Evolutionary conservation across 441 rosid genomes (phyloP).

Genomic region (Syzygium malaccense): DNA sequence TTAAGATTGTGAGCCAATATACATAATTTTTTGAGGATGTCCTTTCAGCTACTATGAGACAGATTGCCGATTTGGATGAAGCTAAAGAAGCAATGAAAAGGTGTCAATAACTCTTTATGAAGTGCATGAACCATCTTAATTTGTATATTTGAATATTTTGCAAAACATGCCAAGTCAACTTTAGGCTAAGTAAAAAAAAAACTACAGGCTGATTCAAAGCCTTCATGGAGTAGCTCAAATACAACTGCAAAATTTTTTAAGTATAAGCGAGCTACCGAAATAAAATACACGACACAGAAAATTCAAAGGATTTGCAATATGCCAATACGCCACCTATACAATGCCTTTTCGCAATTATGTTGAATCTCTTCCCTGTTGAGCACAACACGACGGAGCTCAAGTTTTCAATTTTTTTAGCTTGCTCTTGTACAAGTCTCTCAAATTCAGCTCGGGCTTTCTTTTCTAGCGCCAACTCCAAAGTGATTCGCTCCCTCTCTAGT

Average conservation of each 20-base stretch:
- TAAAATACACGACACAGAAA: background rate
- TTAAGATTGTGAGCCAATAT: too few relatives aligned
- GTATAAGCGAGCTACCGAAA: background rate
- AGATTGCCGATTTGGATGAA: too few relatives aligned
- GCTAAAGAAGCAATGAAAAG: too few relatives aligned
- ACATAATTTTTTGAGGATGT: too few relatives aligned
- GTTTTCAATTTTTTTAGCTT: conserved; percentile 84
- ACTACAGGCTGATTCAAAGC: background rate
- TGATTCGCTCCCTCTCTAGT: conserved; percentile 87
- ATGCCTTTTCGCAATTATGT: conserved; percentile 63
- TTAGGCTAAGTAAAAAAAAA: too few relatives aligned
- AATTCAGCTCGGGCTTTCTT: conserved; percentile 91
- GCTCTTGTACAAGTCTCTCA: conserved; percentile 86
- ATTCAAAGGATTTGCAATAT: background rate
- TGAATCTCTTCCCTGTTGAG: conserved; percentile 66
- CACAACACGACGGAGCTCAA: conserved; percentile 84
- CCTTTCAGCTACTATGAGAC: too few relatives aligned
- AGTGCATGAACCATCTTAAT: too few relatives aligned
- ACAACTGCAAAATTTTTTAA: background rate
- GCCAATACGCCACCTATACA: background rate
- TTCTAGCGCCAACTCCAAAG: conserved; percentile 93
- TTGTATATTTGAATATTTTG: background rate
- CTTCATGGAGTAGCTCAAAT: background rate
- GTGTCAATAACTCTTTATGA: too few relatives aligned
- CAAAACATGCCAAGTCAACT: background rate